Conservation (phyloP, 2,329 filamentous ascomycete genomes). For the Aureobasidium pullulans region DNA sequence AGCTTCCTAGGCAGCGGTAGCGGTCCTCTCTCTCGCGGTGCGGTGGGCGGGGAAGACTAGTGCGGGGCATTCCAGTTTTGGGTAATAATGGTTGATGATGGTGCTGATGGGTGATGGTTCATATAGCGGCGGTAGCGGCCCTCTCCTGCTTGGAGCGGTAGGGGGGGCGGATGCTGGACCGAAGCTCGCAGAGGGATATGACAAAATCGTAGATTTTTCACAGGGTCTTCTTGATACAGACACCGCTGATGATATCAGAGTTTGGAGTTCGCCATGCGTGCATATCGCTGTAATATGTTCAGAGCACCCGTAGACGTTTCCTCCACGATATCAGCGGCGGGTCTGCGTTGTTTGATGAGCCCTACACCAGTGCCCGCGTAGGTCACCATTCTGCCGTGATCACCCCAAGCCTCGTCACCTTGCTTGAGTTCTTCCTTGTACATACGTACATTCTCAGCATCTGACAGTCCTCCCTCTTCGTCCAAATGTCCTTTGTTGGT, state of each 20-base stretch:
- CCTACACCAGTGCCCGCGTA: conserved; percentile 57
- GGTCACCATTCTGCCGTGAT: conserved; percentile 47
- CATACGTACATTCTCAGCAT: conserved; percentile 34
- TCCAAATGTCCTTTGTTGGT: conserved; percentile 46
- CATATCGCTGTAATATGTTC: neutral
- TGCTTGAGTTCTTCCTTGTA: conserved; percentile 40
- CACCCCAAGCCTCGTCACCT: conserved; percentile 38
- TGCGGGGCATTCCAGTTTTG: no score
- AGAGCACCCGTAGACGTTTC: conserved; percentile 21
- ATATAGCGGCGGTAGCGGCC: no score
- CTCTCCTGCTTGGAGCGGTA: no score
- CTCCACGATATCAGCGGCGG: conserved; percentile 46
- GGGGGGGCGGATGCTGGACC: no score
- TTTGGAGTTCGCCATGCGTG: neutral
- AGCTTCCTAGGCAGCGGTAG: no score
- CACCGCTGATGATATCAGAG: neutral
- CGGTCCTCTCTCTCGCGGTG: no score
- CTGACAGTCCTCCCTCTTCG: conserved; percentile 28
- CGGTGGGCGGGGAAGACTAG: no score
- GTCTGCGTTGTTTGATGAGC: conserved; percentile 43
- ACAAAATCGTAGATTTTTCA: no score
- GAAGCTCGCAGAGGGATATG: no score
- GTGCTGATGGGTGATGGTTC: no score
- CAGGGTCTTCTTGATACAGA: no score
- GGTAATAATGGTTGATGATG: no score